Evolutionary conservation across 2,329 filamentous ascomycete genomes (phyloP).

Genomic region (Rutstroemia sydowiana): DNA sequence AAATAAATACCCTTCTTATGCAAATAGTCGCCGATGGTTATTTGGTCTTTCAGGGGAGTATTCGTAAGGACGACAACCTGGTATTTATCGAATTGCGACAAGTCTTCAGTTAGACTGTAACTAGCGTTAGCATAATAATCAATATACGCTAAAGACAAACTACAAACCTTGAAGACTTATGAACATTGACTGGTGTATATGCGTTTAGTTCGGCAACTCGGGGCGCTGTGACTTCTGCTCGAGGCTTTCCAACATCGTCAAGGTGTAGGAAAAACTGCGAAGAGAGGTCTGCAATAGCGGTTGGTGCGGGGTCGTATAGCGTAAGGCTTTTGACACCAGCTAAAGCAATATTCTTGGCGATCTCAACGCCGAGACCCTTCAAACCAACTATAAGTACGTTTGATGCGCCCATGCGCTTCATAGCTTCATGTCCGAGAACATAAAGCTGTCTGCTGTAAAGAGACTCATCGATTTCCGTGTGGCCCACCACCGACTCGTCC

Average conservation of each 20-base stretch:
- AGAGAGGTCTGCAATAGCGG: constrained; percentile 80
- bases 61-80: constrained; percentile 90
- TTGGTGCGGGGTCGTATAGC: constrained; percentile 80
- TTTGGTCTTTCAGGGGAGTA: constrained; percentile 71
- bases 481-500: constrained; percentile 49
- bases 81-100: constrained; percentile 79
- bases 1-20: constrained; percentile 90
- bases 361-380: constrained; percentile 92
- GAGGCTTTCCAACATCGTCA: constrained; percentile 84
- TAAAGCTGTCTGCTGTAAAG: constrained; percentile 70
- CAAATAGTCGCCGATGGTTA: constrained; percentile 83
- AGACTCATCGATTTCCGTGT: constrained; percentile 61
- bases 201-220: constrained; percentile 91
- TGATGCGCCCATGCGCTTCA: constrained; percentile 98
- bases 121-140: constrained; percentile 19
- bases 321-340: constrained; percentile 97
- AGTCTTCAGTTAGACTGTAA: constrained; percentile 62
- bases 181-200: constrained; percentile 84
- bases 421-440: constrained; percentile 69
- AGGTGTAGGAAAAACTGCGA: constrained; percentile 93
- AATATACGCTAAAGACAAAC: background rate
- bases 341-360: constrained; percentile 97
- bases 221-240: constrained; percentile 79
- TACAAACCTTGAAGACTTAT: constrained; percentile 48
- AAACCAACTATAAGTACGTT: constrained; percentile 89